Evolutionary conservation across 805 yeast genomes (phyloP).

Genomic region (Cyberlindnera meyerae): DNA sequence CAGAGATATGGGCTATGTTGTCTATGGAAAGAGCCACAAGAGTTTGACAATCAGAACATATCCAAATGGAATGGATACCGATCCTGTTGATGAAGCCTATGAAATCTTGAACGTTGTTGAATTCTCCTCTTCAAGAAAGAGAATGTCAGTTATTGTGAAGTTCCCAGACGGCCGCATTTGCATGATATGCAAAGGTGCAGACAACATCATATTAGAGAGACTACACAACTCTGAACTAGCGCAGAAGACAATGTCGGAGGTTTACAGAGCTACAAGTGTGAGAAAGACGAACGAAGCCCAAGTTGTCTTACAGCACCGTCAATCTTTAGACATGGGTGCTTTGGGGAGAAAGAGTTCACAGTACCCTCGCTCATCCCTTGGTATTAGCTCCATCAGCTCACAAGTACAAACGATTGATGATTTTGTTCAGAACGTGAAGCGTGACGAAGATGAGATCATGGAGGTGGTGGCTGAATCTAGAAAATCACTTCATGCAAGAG

Average conservation of each 20-base stretch:
- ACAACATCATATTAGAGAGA: conserved; percentile 77
- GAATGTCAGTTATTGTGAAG: conserved; percentile 85
- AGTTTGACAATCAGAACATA: conserved; percentile 65
- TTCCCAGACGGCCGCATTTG: conserved; percentile 75
- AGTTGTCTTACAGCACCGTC: conserved; percentile 53
- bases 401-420: conserved; percentile 45
- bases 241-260: conserved; percentile 55
- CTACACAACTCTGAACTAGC: conserved; percentile 59
- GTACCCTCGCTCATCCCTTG: conserved; percentile 28
- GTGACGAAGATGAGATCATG: conserved; percentile 48
- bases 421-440: conserved; percentile 36
- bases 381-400: conserved; percentile 20
- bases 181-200: conserved; percentile 92
- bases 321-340: conserved; percentile 36
- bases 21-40: conserved; percentile 60
- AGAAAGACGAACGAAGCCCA: conserved; percentile 80
- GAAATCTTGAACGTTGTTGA: conserved; percentile 78
- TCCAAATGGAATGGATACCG: conserved; percentile 72
- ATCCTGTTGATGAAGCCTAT: conserved; percentile 62
- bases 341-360: conserved; percentile 30
- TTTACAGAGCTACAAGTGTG: conserved; percentile 48
- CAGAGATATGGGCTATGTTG: conserved; percentile 88
- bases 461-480: conserved; percentile 50
- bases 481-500: conserved; percentile 56
- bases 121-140: conserved; percentile 79